Evolutionary conservation across 1,139 yeast species (phyloP).

Genomic region (Debaryomyces coudertii): DNA sequence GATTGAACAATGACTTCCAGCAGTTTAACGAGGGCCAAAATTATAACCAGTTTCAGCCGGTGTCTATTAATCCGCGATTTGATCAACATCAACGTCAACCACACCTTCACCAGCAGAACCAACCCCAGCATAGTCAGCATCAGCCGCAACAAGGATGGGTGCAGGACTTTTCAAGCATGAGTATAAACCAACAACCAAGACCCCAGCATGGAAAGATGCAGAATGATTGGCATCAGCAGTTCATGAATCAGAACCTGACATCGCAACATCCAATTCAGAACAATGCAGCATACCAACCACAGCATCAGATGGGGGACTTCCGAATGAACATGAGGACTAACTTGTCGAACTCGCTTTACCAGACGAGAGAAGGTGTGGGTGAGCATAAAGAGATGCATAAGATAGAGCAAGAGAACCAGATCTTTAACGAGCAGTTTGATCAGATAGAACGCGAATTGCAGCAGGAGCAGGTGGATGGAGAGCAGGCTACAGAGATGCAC

Average conservation of each 20-base stretch:
- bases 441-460: slow-evolving; percentile 38
- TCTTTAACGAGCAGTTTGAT: slow-evolving; percentile 42
- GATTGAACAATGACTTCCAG: slow-evolving; percentile 40
- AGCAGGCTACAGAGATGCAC: slow-evolving; percentile 7
- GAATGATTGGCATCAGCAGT: slow-evolving; percentile 35
- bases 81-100: background rate
- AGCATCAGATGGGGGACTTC: slow-evolving; percentile 14
- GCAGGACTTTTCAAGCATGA: slow-evolving; percentile 35
- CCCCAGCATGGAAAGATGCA: slow-evolving; percentile 13
- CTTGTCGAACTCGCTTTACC: slow-evolving; percentile 19
- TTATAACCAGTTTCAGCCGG: slow-evolving; percentile 1
- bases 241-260: slow-evolving; percentile 22
- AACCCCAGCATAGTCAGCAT: slow-evolving; percentile 13
- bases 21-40: slow-evolving; percentile 26
- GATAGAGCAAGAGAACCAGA: slow-evolving; percentile 29
- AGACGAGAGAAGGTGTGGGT: slow-evolving; percentile 14
- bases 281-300: slow-evolving; percentile 12
- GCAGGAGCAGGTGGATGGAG: slow-evolving; percentile 14
- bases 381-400: slow-evolving; percentile 39
- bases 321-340: slow-evolving; percentile 24
- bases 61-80: background rate
- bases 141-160: slow-evolving; percentile 31
- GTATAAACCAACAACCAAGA: slow-evolving; percentile 18
- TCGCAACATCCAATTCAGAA: slow-evolving; percentile 14
- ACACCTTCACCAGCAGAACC: slow-evolving; percentile 4